Evolutionary conservation across 2,329 filamentous ascomycete species (phyloP), one percentile per base, ranked within the genome.

Genomic region (Exophiala mesophila): DNA sequence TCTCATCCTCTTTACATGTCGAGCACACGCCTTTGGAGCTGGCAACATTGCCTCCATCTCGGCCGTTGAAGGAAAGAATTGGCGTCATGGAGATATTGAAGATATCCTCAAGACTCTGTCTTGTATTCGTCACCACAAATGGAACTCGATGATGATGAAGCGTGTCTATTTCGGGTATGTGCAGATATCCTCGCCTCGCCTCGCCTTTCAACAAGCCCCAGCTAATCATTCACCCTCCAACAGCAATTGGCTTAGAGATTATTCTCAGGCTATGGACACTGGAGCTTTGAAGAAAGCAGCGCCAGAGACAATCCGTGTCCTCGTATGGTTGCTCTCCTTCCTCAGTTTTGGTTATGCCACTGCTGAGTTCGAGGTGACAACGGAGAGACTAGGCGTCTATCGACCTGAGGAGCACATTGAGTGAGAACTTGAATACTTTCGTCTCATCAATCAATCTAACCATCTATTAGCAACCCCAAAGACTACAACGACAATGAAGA

Each of bases 401-500:
- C 77, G 86, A 21, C 84, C 86, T 0, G 86, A 90, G 59, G 70
- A 73, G 46, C 69, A 72, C 55, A 73, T 71, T 36, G 68, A 71
- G 67, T 70, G 51, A 36, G 64, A 19, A n/a, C n/a, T 20, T 50
- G 20, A 19, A 18, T 6, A 5, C n/a, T 18, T 30, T 17, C 21
- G 20, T 16, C 28, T 3, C 2, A 9, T 21, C n/a, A 30, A 35
- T 9, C 24, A 20, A 12, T 59, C 80, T 83, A 55, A 55, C 80
- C 85, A 29, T 36, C 19, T 32, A 41, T 28, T 38, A 70, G 67
- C 59, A 92, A 90, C 62, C 86, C 86, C 6, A 82, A 85, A 50
- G 85, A 84, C 50, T 94, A 95, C 60, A 87, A 85, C 35, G 88
- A 97, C 56, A 86, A 87, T 54, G 58, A 78, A 52, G 92, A 98